These are phyloP conservation scores for Aegilops sharonensis DNA, from an alignment of 176 grass and related monocot species.

Conservation along the genomic window DNA sequence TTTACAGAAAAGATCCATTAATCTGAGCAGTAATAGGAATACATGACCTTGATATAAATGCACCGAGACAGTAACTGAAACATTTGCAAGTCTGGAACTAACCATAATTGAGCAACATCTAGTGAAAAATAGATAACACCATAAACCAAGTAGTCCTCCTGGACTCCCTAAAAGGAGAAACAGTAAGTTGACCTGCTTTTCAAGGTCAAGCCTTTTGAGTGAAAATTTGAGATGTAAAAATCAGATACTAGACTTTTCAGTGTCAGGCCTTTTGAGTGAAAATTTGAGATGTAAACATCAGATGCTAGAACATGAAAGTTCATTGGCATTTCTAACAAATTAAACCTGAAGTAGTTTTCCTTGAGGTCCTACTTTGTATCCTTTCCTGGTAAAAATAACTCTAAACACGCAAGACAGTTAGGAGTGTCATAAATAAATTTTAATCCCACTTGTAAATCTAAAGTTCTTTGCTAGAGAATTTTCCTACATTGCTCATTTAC, in stretches of 20 bases:
- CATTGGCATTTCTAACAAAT: background rate
- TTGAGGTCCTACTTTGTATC: background rate
- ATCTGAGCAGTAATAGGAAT: background rate
- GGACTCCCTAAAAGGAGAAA: conserved; percentile 9
- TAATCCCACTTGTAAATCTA: background rate
- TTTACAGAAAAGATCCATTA: background rate
- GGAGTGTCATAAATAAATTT: background rate
- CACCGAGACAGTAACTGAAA: background rate
- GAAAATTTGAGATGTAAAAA: background rate
- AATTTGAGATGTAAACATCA: background rate
- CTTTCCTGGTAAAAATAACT: background rate
- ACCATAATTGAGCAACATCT: background rate
- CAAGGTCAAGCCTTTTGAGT: background rate
- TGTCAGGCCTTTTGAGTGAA: background rate
- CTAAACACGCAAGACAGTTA: background rate
- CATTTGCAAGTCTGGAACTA: background rate
- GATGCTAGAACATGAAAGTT: conserved; percentile 1
- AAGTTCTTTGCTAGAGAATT: background rate
- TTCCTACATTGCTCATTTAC: background rate
- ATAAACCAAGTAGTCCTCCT: background rate
- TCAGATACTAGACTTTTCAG: background rate
- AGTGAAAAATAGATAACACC: background rate
- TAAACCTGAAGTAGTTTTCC: background rate
- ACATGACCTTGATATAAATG: background rate
- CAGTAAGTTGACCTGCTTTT: background rate